Percentiles rank a stretch among this genome's conserved stretches.
Evolutionary conservation across 2,329 filamentous ascomycete species (phyloP).

Genomic region (Cladosporium oxysporum): DNA sequence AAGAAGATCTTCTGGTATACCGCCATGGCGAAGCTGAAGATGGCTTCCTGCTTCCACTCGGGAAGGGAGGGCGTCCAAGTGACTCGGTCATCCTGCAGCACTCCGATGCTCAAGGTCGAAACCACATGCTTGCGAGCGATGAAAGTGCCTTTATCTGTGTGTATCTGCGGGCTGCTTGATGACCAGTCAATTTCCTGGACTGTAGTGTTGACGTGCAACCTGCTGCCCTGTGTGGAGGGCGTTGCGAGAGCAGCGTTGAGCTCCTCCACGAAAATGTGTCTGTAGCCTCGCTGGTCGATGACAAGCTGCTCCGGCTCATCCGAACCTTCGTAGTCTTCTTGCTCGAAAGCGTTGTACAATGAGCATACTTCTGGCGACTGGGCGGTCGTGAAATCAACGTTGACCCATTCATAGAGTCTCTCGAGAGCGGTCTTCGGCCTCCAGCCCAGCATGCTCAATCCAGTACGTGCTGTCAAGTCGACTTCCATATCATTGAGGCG

Average conservation of each 20-base stretch:
- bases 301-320: slow-evolving; percentile 13
- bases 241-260: slow-evolving; percentile 11
- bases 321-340: slow-evolving; percentile 13
- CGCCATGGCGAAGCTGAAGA: slow-evolving; percentile 67
- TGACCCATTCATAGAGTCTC: slow-evolving; percentile 18
- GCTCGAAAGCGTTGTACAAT: slow-evolving; percentile 17
- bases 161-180: slow-evolving; percentile 28
- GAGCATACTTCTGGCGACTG: slow-evolving; percentile 15
- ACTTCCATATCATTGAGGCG: slow-evolving; percentile 11
- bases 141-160: slow-evolving; percentile 32
- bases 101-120: slow-evolving; percentile 68
- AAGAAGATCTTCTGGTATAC: slow-evolving; percentile 75
- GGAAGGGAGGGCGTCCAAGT: slow-evolving; percentile 62
- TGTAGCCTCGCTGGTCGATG: slow-evolving; percentile 15
- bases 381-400: slow-evolving; percentile 14
- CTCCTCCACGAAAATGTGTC: slow-evolving; percentile 17
- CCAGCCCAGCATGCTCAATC: slow-evolving; percentile 17
- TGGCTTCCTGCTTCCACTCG: slow-evolving; percentile 64
- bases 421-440: slow-evolving; percentile 11
- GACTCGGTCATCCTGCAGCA: slow-evolving; percentile 63
- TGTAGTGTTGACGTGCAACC: slow-evolving; percentile 16
- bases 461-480: slow-evolving; percentile 12
- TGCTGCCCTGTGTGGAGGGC: background rate
- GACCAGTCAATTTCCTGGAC: slow-evolving; percentile 16
- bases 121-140: slow-evolving; percentile 58